phyloP scores from a whole-genome alignment of 2,329 filamentous ascomycete genomes.

The Claviceps sorghi region DNA sequence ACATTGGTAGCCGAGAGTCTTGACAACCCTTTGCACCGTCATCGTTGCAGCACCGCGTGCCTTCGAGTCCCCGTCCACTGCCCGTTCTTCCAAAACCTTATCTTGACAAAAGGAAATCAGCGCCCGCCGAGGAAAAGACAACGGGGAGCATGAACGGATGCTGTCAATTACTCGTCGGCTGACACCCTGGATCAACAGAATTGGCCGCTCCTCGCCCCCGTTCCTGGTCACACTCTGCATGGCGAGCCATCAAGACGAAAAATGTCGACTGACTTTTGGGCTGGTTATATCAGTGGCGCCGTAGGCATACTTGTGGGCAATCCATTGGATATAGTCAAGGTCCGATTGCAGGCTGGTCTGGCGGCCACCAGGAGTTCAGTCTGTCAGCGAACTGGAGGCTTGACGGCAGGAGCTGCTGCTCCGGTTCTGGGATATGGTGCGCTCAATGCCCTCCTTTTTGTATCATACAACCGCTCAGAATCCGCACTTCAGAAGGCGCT shows the following conservation, averaged over 20 bases:
- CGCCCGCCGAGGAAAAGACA: neutral
- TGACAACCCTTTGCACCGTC: no score
- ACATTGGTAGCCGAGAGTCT: neutral
- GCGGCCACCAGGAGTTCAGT: constrained; percentile 5
- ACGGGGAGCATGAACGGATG: neutral
- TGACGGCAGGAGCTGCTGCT: constrained; percentile 57
- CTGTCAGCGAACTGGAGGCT: constrained; percentile 18
- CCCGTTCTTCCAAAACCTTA: no score
- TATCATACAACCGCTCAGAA: constrained; percentile 79
- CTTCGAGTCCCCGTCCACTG: no score
- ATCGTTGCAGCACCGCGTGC: no score
- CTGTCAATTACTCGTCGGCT: neutral
- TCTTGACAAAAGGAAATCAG: neutral
- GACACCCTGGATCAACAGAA: neutral
- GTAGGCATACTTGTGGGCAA: constrained; percentile 81
- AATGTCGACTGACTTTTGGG: constrained; percentile 88
- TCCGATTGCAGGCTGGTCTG: constrained; percentile 51
- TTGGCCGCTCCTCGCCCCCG: neutral
- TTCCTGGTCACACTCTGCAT: neutral
- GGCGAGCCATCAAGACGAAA: neutral
- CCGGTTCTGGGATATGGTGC: constrained; percentile 83
- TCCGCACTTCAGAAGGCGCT: constrained; percentile 12
- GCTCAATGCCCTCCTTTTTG: constrained; percentile 78
- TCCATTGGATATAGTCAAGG: constrained; percentile 53
- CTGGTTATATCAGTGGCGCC: constrained; percentile 77